A percentile compares a stretch with the other conserved stretches of the same genome.
Evolutionary conservation across 228 moss, liverwort and hornwort species (phyloP).

Genomic region (Sphagnum fallax): DNA sequence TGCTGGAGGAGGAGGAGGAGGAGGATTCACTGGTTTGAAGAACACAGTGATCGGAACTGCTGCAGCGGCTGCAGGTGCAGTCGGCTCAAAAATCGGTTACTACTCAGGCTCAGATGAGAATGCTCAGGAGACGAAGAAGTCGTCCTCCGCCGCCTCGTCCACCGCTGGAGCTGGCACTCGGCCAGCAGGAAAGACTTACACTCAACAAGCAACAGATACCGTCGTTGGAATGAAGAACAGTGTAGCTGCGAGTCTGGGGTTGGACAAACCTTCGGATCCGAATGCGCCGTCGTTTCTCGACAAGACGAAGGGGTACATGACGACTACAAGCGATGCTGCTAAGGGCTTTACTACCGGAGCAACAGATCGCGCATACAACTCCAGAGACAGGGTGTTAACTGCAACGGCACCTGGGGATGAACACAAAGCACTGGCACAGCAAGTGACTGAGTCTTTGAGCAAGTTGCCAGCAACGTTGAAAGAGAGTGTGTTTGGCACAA

Average conservation of each 20-base stretch:
- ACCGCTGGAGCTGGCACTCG: too few species aligned
- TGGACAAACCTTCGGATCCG: slow-evolving; percentile 20
- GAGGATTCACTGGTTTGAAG: slow-evolving; percentile 16
- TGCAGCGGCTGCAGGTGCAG: slow-evolving; percentile 20
- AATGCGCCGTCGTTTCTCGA: slow-evolving; percentile 27
- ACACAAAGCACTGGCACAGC: slow-evolving; percentile 21
- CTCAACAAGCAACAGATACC: slow-evolving; percentile 20
- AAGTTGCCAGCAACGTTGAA: slow-evolving; percentile 20
- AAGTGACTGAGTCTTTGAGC: slow-evolving; percentile 37
- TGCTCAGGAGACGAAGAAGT: neutral
- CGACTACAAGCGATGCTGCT: slow-evolving; percentile 14
- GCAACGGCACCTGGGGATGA: slow-evolving; percentile 34
- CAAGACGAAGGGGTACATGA: slow-evolving; percentile 14
- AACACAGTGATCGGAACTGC: slow-evolving; percentile 14
- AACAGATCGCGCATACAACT: slow-evolving; percentile 24
- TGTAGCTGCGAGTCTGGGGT: slow-evolving; percentile 11
- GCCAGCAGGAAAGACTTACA: slow-evolving; percentile 8
- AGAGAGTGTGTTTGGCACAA: slow-evolving; percentile 26
- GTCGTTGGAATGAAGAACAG: slow-evolving; percentile 5
- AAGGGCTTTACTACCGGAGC: slow-evolving; percentile 25
- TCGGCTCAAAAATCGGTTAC: slow-evolving; percentile 32
- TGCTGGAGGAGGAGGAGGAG: neutral
- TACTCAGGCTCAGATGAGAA: slow-evolving; percentile 18
- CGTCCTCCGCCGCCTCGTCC: too few species aligned
- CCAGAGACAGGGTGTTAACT: slow-evolving; percentile 10